These are phyloP conservation scores for Trichosanthes truncata DNA, from an alignment of 306 rosid species.

Conservation along the genomic window DNA sequence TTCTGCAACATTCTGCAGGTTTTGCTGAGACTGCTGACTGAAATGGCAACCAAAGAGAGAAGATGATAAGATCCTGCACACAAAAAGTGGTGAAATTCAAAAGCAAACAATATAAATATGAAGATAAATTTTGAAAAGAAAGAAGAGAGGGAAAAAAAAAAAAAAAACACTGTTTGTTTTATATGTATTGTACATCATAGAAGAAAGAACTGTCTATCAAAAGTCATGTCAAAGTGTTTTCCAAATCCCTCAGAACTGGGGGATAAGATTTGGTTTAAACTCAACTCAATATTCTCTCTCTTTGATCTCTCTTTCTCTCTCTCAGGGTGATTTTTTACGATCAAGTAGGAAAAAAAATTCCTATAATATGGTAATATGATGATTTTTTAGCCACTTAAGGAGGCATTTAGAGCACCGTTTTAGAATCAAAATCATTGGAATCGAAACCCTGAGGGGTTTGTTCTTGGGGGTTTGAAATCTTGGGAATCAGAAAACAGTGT, in stretches of 20 bases:
- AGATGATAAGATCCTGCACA: constrained; percentile 5
- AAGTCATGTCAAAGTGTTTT: neutral
- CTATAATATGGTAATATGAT: no score
- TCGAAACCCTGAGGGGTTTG: no score
- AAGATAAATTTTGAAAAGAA: neutral
- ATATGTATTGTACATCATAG: neutral
- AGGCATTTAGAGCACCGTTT: no score
- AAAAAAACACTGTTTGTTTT: neutral
- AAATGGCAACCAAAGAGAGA: constrained; percentile 6
- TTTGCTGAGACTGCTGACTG: constrained; percentile 33
- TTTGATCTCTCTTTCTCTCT: neutral
- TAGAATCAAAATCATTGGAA: no score
- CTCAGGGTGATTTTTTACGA: neutral
- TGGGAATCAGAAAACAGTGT: no score
- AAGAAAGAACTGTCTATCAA: neutral
- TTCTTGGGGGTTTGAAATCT: no score
- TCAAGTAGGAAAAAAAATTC: no score
- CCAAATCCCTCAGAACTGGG: neutral
- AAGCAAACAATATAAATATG: neutral
- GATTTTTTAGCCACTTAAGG: no score
- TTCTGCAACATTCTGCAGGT: constrained; percentile 39
- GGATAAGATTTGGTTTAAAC: neutral
- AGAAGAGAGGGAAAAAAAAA: no score
- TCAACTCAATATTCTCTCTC: neutral
- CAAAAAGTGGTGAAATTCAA: neutral